Evolutionary conservation across 176 grass and related monocot species (phyloP).

Genomic region (Chrysopogon serrulatus): DNA sequence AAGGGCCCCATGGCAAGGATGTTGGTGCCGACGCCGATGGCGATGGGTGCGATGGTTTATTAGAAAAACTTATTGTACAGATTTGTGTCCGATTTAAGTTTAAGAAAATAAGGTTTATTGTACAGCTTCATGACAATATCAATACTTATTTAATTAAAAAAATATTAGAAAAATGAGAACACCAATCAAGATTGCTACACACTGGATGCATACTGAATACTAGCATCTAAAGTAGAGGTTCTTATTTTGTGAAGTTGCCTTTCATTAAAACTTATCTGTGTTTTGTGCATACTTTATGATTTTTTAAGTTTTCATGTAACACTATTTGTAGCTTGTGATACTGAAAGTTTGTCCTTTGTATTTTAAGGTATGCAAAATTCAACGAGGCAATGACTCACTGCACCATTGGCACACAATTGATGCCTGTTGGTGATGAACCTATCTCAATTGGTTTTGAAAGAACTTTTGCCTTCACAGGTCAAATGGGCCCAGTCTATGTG

Average conservation of each 20-base stretch:
- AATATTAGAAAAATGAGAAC: not conserved
- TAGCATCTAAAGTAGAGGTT: not conserved
- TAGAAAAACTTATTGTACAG: too few relatives aligned
- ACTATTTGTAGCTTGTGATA: not conserved
- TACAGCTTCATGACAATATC: not conserved
- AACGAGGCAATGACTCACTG: conserved; percentile 78
- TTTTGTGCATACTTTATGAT: not conserved
- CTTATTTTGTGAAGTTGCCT: not conserved
- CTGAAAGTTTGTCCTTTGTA: conserved; percentile 7
- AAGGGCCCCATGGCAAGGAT: too few relatives aligned
- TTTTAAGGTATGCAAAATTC: conserved; percentile 87
- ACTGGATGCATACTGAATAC: not conserved
- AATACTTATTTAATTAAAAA: not conserved
- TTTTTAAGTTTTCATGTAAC: not conserved
- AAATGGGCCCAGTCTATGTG: conserved; percentile 90
- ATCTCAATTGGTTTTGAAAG: conserved; percentile 64
- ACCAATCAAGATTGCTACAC: not conserved
- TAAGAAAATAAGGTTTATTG: not conserved
- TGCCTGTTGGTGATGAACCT: conserved; percentile 66
- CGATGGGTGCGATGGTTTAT: too few relatives aligned
- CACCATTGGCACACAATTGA: conserved; percentile 76
- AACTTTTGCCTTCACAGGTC: conserved; percentile 83
- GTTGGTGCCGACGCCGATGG: too few relatives aligned
- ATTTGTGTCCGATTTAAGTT: too few relatives aligned
- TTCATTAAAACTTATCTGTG: not conserved